Evolutionary conservation across 2,329 filamentous ascomycete species (phyloP).

Genomic region (Kalmusia sp.): DNA sequence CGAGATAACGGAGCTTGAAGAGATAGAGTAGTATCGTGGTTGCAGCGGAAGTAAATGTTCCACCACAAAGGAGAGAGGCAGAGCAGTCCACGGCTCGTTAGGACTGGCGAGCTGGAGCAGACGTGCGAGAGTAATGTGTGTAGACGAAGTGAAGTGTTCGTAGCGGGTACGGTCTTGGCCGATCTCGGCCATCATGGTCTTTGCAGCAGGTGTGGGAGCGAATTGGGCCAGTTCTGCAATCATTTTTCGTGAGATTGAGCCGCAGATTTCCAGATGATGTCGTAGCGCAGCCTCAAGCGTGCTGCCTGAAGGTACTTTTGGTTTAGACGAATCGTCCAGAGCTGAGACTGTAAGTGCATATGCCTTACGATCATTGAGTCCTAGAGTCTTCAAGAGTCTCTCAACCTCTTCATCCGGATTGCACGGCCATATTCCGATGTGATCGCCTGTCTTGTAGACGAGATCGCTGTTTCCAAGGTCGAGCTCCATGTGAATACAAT

Average conservation of each 20-base stretch:
- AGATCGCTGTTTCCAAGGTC: slow-evolving; percentile 46
- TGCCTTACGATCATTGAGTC: slow-evolving; percentile 23
- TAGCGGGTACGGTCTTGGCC: slow-evolving; percentile 44
- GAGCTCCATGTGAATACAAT: slow-evolving; percentile 52
- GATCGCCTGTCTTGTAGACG: slow-evolving; percentile 54
- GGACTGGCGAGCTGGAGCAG: slow-evolving; percentile 41
- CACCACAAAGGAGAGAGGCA: slow-evolving; percentile 43
- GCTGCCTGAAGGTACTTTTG: slow-evolving; percentile 50
- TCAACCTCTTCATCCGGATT: slow-evolving; percentile 50
- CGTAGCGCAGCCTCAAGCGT: slow-evolving; percentile 50
- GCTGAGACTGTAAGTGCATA: slow-evolving; percentile 36
- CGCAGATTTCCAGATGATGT: slow-evolving; percentile 57
- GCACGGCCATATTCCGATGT: slow-evolving; percentile 50
- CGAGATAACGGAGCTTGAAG: slow-evolving; percentile 47
- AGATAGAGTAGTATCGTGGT: slow-evolving; percentile 44
- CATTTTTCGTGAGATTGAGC: slow-evolving; percentile 49
- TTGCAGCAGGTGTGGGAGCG: slow-evolving; percentile 44
- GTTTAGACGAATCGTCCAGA: slow-evolving; percentile 35
- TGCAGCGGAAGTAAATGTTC: slow-evolving; percentile 36
- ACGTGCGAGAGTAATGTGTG: slow-evolving; percentile 48
- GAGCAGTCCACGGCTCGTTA: slow-evolving; percentile 35
- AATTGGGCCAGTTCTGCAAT: slow-evolving; percentile 49
- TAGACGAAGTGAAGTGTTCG: slow-evolving; percentile 34
- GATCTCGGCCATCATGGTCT: slow-evolving; percentile 36
- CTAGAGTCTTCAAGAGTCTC: slow-evolving; percentile 38